Evolutionary conservation across 108 stramenopile species (phyloP), one percentile per base, ranked within the genome.

Genomic region (Nitzschia inconspicua): DNA sequence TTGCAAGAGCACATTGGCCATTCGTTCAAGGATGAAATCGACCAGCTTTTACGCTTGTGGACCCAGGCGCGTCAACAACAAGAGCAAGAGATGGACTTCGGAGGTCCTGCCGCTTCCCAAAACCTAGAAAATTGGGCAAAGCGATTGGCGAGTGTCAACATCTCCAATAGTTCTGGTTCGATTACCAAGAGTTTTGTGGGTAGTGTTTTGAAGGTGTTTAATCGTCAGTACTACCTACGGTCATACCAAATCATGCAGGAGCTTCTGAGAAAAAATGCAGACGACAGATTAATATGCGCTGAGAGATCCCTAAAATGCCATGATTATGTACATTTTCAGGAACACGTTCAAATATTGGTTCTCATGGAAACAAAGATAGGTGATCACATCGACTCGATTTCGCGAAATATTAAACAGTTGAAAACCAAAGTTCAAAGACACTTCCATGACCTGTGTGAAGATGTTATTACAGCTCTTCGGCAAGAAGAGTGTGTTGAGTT

Each of bases 381-480:
- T n/a, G n/a, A n/a, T n/a, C n/a, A n/a, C n/a, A n/a, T n/a, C n/a
- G n/a, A n/a, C n/a, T n/a, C n/a, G n/a, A n/a, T 56, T 23, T 27
- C 36, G 19, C 42, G 25, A 27, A 53, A 31, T 28, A 5, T 68
- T 14, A 26, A 55, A 24, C 27, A 60, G 1, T 61, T 81, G 32
- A 26, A 76, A 3, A 40, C 53, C 4, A 28, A 24, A 47, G 41
- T 55, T 37, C 25, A 71, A 5, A 36, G 22, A 3, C 26, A 32
- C 3, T 77, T 75, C 28, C 47, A 44, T 28, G 48, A 57, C 2
- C 34, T 81, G 29, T 81, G 76, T 47, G 26, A 70, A 4, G 18
- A 66, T 26, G 63, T 48, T 20, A 52, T 62, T 14, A 34, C 64
- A 66, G 31, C 60, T 14, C 43, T 81, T 27, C 37, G 48, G 22